Percentiles rank a stretch among this genome's conserved stretches.
Conservation (phyloP, 2,329 filamentous ascomycete genomes). For the Rachicladosporium sp. region DNA sequence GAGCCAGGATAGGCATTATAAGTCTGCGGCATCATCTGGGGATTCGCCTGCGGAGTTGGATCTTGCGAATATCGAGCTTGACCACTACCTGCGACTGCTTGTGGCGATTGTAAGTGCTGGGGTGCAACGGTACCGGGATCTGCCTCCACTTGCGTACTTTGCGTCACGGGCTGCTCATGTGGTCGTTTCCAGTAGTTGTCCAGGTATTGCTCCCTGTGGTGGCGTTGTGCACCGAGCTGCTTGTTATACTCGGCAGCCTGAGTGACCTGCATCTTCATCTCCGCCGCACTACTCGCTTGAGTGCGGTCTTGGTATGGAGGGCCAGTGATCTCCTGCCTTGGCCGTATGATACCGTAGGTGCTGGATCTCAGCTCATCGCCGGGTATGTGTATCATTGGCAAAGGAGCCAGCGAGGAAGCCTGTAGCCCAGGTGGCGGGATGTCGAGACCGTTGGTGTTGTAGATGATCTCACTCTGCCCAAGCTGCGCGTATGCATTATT, state of each 20-base stretch:
- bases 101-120: conserved; percentile 36
- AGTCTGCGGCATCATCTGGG: conserved; percentile 33
- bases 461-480: conserved; percentile 76
- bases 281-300: conserved; percentile 59
- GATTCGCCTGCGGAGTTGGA: conserved; percentile 54
- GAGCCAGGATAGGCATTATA: conserved; percentile 33
- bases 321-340: conserved; percentile 80
- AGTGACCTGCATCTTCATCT: conserved; percentile 74
- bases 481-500: conserved; percentile 47
- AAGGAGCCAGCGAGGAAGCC: conserved; percentile 56
- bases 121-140: conserved; percentile 29
- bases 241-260: conserved; percentile 89
- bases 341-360: conserved; percentile 75
- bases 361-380: conserved; percentile 66
- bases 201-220: conserved; percentile 66
- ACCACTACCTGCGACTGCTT: conserved; percentile 35
- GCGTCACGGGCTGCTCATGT: conserved; percentile 59
- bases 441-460: conserved; percentile 52
- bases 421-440: conserved; percentile 37
- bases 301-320: conserved; percentile 79
- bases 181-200: conserved; percentile 71
- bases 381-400: conserved; percentile 74
- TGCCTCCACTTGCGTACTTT: conserved; percentile 22
- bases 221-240: conserved; percentile 64
- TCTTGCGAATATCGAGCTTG: conserved; percentile 45